Conservation (phyloP, 352 stramenopile species). For the Pythium periplocum region DNA sequence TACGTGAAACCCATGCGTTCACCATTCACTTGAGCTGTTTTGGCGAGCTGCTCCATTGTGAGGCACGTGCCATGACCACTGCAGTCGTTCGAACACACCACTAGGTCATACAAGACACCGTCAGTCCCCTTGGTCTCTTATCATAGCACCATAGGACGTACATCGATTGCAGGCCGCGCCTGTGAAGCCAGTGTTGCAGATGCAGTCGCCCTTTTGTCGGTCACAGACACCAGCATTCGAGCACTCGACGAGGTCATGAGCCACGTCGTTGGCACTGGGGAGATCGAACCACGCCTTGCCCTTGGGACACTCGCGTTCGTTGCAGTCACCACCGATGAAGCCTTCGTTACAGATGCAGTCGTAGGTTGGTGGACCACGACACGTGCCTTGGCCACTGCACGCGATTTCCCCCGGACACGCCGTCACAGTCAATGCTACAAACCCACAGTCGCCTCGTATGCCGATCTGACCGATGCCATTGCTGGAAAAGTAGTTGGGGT, state of each 20-base stretch:
- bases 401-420: conserved; percentile 65
- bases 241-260: conserved; percentile 59
- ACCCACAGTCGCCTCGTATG: conserved; percentile 90
- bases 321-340: conserved; percentile 70
- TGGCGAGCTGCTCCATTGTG: conserved; percentile 75
- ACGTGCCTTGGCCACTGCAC: conserved; percentile 70
- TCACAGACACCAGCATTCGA: conserved; percentile 71
- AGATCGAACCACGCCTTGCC: conserved; percentile 69
- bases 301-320: conserved; percentile 53
- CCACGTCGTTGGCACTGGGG: conserved; percentile 35
- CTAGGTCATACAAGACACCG: conserved; percentile 7
- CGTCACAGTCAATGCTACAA: conserved; percentile 51
- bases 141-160: conserved; percentile 12
- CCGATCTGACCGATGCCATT: conserved; percentile 76
- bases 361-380: conserved; percentile 64
- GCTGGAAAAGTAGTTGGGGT: conserved; percentile 79
- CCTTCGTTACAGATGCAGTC: conserved; percentile 79
- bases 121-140: no score
- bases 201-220: conserved; percentile 60
- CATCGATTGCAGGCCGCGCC: conserved; percentile 66
- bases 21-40: conserved; percentile 39
- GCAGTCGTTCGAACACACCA: conserved; percentile 65
- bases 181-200: conserved; percentile 57
- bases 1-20: conserved; percentile 55
- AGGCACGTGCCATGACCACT: conserved; percentile 81